Conservation (phyloP, 805 yeast genomes). For the Yarrowia sp. region DNA sequence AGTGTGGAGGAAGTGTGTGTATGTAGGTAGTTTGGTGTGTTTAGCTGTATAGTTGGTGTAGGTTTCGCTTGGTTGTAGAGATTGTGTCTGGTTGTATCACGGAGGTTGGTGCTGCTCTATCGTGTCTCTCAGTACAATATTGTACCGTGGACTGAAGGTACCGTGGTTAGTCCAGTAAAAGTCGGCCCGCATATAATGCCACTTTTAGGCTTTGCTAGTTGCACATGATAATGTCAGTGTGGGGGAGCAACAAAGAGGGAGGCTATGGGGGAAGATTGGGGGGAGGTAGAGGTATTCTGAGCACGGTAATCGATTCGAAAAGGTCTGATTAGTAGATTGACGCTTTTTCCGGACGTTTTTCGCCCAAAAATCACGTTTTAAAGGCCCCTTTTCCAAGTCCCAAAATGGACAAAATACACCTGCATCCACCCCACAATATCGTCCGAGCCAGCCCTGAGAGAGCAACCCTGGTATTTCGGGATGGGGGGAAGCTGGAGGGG, state of each 20-base stretch:
- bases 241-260: slow-evolving; percentile 5
- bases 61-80: no score
- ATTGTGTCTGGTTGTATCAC: no score
- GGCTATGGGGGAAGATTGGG: neutral
- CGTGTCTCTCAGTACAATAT: no score
- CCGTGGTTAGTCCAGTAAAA: no score
- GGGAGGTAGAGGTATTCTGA: neutral
- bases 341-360: neutral
- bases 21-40: no score
- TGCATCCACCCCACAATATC: neutral
- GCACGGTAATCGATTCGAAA: neutral
- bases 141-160: no score
- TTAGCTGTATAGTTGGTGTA: neutral
- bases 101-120: no score
- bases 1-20: neutral
- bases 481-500: no score
- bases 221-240: slow-evolving; percentile 17
- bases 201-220: neutral
- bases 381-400: neutral
- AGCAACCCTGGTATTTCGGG: neutral
- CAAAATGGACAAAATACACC: no score
- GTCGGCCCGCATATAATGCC: neutral
- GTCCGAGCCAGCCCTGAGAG: neutral
- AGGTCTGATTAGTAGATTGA: neutral
- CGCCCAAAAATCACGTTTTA: neutral